Evolutionary conservation across 2,329 filamentous ascomycete genomes (phyloP).

Genomic region (Sarocladiaceae sp.): DNA sequence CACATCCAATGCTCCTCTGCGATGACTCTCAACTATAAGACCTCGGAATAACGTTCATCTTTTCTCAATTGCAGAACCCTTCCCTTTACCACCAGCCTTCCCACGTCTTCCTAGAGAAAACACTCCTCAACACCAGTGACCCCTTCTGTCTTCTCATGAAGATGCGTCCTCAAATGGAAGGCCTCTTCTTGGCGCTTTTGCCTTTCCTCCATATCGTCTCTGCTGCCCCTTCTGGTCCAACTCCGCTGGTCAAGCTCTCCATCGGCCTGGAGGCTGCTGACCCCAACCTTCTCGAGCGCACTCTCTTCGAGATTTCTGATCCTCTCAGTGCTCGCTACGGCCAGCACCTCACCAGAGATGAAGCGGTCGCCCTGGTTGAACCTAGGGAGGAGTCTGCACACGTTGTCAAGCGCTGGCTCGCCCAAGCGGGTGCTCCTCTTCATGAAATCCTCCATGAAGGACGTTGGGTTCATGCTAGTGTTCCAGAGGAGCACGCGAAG

Average conservation of each 20-base stretch:
- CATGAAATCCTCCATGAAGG: constrained; percentile 28
- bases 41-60: background rate
- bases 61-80: background rate
- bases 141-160: too few relatives aligned
- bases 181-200: background rate
- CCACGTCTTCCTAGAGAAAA: background rate
- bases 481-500: constrained; percentile 31
- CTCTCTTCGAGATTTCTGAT: constrained; percentile 41
- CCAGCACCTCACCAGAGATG: constrained; percentile 39
- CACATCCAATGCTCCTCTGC: background rate
- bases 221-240: background rate
- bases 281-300: constrained; percentile 30
- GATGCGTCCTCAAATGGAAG: background rate
- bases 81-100: background rate
- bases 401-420: constrained; percentile 39
- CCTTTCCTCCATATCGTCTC: background rate
- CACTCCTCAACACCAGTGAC: too few relatives aligned
- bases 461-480: constrained; percentile 35
- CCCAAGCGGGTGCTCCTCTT: constrained; percentile 28
- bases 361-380: constrained; percentile 41
- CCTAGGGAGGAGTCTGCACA: constrained; percentile 33
- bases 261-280: constrained; percentile 22
- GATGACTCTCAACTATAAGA: background rate
- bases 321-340: constrained; percentile 41
- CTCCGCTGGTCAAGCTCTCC: constrained; percentile 17